Percentiles rank a stretch among this genome's conserved stretches.
Evolutionary conservation across 306 rosid genomes (phyloP).

Genomic region (Carpinus viminea): DNA sequence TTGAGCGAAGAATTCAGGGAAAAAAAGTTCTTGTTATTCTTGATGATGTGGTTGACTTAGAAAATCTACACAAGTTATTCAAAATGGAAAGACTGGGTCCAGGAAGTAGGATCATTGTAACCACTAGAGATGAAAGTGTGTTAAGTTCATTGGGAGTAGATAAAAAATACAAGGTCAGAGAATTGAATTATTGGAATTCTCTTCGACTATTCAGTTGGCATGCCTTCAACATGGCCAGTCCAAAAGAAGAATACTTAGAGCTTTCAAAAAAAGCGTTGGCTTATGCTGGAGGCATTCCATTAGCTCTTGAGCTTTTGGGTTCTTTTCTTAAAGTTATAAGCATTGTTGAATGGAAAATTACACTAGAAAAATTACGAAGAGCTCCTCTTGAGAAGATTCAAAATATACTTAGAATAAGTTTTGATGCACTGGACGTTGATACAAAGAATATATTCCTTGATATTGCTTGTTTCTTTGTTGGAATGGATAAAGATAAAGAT

Average conservation of each 20-base stretch:
- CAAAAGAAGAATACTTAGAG: not conserved
- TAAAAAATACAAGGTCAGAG: not conserved
- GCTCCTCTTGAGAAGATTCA: slow-evolving; percentile 34
- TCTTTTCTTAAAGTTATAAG: slow-evolving; percentile 29
- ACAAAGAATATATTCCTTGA: slow-evolving; percentile 40
- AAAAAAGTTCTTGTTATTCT: slow-evolving; percentile 24
- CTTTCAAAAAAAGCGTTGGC: slow-evolving; percentile 6
- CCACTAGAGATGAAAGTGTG: slow-evolving; percentile 24
- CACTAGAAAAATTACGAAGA: slow-evolving; percentile 20
- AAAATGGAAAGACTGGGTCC: slow-evolving; percentile 12
- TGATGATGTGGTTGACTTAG: slow-evolving; percentile 10
- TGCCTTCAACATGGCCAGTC: slow-evolving; percentile 17
- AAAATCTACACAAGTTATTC: not conserved
- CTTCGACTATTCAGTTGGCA: slow-evolving; percentile 38
- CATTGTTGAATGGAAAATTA: slow-evolving; percentile 24
- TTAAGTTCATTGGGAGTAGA: not conserved
- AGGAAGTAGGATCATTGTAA: slow-evolving; percentile 32
- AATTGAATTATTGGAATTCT: slow-evolving; percentile 11
- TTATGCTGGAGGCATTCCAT: slow-evolving; percentile 40
- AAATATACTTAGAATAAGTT: slow-evolving; percentile 26
- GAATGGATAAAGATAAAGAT: slow-evolving; percentile 3
- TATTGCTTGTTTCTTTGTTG: slow-evolving; percentile 44
- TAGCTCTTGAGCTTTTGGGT: slow-evolving; percentile 46
- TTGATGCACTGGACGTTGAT: slow-evolving; percentile 14
- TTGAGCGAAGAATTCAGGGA: not conserved